Conservation (phyloP, 257 asterid species). For the Jaltomata sinuosa region DNA sequence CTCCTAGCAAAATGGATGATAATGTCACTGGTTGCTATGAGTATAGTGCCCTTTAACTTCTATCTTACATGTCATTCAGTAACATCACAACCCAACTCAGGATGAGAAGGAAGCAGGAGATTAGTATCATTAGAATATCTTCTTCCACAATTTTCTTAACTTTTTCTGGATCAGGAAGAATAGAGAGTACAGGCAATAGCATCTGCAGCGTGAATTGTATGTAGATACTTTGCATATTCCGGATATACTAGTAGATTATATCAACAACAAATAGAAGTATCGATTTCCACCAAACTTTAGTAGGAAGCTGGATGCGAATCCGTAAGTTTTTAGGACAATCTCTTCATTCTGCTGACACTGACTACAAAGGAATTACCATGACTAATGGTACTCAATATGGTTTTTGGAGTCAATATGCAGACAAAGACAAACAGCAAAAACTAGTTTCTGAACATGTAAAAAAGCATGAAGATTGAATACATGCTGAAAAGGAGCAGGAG, state of each 20-base stretch:
- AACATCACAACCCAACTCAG: neutral
- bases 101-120: neutral
- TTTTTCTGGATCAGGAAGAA: neutral
- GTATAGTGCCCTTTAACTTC: neutral
- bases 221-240: neutral
- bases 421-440: neutral
- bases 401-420: neutral
- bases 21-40: neutral
- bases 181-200: neutral
- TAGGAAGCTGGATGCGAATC: neutral
- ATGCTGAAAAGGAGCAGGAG: neutral
- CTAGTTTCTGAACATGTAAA: neutral
- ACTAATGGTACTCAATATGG: neutral
- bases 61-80: neutral
- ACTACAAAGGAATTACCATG: neutral
- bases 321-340: neutral
- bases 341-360: neutral
- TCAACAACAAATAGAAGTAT: neutral
- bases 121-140: neutral
- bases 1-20: neutral
- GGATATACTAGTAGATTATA: neutral
- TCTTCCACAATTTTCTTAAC: neutral
- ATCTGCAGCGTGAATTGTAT: neutral
- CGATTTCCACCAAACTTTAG: neutral
- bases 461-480: neutral